Base-by-base conservation (phyloP, 305 asterid genomes). In the Solanum hybrid region DNA sequence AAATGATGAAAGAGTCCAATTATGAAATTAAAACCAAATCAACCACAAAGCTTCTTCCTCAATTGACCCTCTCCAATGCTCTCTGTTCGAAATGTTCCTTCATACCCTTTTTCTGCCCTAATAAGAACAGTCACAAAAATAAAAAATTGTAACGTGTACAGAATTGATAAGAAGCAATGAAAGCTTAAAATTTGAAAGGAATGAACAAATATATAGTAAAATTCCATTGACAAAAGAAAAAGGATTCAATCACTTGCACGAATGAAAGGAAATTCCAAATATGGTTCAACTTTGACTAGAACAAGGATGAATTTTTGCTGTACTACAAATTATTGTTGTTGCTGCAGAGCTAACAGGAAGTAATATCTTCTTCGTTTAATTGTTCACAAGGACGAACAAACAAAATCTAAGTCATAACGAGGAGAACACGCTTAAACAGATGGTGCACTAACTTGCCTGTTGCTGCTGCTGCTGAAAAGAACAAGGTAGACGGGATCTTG, bases 71-170 rank as follows among this genome's bases (percentile, higher is more conserved):
- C 89, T 35, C 88, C 86, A 35, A 86, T 26, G 37, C 40, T 86
- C 64, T 86, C 91, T 64, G 88, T 61, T 76, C 84, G 90, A 83
- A 40, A 61, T 39, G 92, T 78, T 91, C 88, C 93, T 89, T 94
- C 95, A 93, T 94, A 92, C 69, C 94, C 94, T 61, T 93, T 94
- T 95, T 79, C 95, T 93, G 95, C 90, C 98, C 98, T 95, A 94
- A 37, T 93, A 94, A 83, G 89, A 90, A 89, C 89, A 92, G 92
- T 12, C 69, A 89, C 87, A 91, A 37, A 26, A 85, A 16, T 20
- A 31, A 14, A n/a, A 69, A 4, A 36, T 90, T 90, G 51, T 85
- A 33, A 57, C 13, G 76, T 20, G 46, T 20, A 20, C 20, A 46
- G 14, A 85, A 85, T 85, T 31, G 88, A 5, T 51, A 51, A 84